phyloP scores from a whole-genome alignment of 1,139 yeast genomes.

The Zygoascus sp. region DNA sequence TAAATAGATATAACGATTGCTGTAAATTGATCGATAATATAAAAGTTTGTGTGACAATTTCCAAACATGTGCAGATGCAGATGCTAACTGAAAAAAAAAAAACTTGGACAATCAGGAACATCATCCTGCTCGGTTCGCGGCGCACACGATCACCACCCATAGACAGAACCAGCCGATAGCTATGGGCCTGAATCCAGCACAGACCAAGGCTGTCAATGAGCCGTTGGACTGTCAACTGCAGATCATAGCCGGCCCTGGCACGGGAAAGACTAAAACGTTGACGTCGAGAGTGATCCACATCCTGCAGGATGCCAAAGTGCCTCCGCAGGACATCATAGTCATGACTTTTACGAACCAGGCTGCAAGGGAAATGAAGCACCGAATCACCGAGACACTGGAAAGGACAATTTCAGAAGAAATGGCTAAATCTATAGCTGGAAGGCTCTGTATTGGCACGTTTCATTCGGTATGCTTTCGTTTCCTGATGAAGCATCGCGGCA shows the following conservation, averaged over 20 bases:
- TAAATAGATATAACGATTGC: constrained; percentile 7
- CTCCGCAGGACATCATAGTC: constrained; percentile 63
- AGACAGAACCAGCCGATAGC: no score
- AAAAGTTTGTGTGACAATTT: background rate
- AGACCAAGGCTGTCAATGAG: constrained; percentile 56
- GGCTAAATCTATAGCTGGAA: constrained; percentile 35
- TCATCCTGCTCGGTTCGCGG: no score
- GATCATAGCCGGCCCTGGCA: constrained; percentile 91
- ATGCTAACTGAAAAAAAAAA: no score
- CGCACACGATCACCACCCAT: no score
- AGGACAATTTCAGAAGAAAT: background rate
- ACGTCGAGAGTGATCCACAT: constrained; percentile 74
- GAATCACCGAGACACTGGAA: constrained; percentile 39
- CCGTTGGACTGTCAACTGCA: constrained; percentile 55
- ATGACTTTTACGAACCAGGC: constrained; percentile 92
- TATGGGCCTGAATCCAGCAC: constrained; percentile 50
- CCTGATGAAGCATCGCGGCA: constrained; percentile 52
- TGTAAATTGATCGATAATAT: background rate
- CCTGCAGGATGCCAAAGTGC: constrained; percentile 42
- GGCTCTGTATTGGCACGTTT: constrained; percentile 74
- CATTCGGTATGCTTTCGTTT: constrained; percentile 72
- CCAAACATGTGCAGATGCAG: no score
- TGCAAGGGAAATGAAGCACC: constrained; percentile 71
- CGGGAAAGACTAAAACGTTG: constrained; percentile 73
- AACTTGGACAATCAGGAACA: no score